Evolutionary conservation across 1,139 yeast species (phyloP), one percentile per base, ranked within the genome.

Genomic region (Saccharomyces uvarum): DNA sequence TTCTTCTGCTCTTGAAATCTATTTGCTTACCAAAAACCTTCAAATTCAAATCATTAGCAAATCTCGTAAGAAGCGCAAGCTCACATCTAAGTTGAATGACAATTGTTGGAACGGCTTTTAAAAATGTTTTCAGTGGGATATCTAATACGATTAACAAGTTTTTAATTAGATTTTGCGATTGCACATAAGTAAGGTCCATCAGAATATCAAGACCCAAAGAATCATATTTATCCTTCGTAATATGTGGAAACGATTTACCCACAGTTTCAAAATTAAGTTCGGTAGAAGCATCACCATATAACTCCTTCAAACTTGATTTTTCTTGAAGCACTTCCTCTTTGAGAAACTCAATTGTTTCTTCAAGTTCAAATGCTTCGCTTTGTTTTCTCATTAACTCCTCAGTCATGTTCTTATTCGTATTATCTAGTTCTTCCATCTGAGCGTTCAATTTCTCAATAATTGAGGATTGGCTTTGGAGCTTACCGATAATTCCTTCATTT

Each of bases 91-190:
- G 50, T 51, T 59, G 58, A 7, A 69, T 68, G 14, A 64, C 64
- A 2, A 64, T 59, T 29, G 65, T 51, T 5, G 71, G 63, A n/a
- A 66, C 50, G 50, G 61, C 63, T 41, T 60, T 59, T 13, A 65
- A 59, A 13, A 70, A 52, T 48, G 64, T 62, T n/a, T 65, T 54
- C 8, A 64, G 57, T n/a, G 74, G 73, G 11, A 67, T 63, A n/a
- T 66, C 70, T 26, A 72, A 61, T 9, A 63, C 54, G 8, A 68
- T 51, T 4, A 68, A 53, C 28, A 72, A 52, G 38, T 65, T 65
- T 55, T 70, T 71, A 14, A 71, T 55, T 4, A 67, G 56, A 52
- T 72, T 71, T 52, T 66, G 70, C 24, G 69, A 61, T 44, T 67
- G 66, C 9, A 61, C 57, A 11, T 61, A 53, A 21, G 59, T 59